Evolutionary conservation across 768 basidiomycete species (phyloP).

Genomic region (Hortiboletus flavorubellus): DNA sequence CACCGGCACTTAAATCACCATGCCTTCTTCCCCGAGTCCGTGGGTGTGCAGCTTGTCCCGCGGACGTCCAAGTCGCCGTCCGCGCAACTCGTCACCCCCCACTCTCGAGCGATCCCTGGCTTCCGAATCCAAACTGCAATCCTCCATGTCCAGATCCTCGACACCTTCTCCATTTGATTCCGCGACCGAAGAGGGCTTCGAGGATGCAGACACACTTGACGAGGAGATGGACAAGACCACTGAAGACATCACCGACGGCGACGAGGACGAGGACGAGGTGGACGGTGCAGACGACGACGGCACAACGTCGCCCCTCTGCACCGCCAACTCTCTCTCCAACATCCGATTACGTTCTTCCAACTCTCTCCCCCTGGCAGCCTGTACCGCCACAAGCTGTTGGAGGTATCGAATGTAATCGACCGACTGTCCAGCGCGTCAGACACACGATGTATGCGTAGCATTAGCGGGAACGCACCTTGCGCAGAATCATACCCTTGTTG

Average conservation of each 20-base stretch:
- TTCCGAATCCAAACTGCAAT: not conserved
- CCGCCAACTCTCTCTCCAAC: constrained; percentile 30
- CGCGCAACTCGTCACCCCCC: constrained; percentile 6
- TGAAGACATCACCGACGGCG: constrained; percentile 18
- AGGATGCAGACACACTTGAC: constrained; percentile 3
- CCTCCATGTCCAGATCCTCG: constrained; percentile 23
- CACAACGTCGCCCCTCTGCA: constrained; percentile 16
- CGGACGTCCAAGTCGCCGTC: constrained; percentile 17
- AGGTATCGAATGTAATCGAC: constrained; percentile 66
- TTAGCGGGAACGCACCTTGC: constrained; percentile 52
- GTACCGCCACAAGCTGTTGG: constrained; percentile 80
- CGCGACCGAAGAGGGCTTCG: constrained; percentile 8
- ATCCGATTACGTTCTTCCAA: constrained; percentile 67
- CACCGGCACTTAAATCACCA: constrained; percentile 14
- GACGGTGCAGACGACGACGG: constrained; percentile 11
- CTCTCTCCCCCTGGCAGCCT: constrained; percentile 74
- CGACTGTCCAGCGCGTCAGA: constrained; percentile 31
- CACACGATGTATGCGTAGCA: not conserved
- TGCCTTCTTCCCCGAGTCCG: constrained; percentile 9
- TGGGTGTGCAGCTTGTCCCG: constrained; percentile 16
- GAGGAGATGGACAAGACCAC: constrained; percentile 18
- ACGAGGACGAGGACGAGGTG: constrained; percentile 18
- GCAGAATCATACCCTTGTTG: constrained; percentile 91
- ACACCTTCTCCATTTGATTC: not conserved
- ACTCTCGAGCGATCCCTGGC: constrained; percentile 1